phyloP scores from a whole-genome alignment of 805 yeast genomes.

The Ogataea naganishii region DNA sequence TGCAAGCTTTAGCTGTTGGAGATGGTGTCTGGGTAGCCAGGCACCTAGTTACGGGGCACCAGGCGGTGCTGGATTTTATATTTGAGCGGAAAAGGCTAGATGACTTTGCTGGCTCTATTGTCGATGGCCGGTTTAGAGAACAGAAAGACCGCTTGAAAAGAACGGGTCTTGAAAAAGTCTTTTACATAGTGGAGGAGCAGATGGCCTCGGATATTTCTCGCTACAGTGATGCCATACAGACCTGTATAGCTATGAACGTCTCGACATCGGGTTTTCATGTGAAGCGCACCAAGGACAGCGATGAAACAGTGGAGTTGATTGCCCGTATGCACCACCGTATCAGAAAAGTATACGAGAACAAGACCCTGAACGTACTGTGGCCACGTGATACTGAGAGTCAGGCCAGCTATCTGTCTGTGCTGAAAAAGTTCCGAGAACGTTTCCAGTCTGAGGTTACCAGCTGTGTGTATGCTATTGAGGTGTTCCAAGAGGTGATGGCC shows the following conservation, averaged over 20 bases:
- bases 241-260: conserved; percentile 66
- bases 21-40: conserved; percentile 88
- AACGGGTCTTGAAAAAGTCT: conserved; percentile 58
- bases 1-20: conserved; percentile 64
- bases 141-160: conserved; percentile 72
- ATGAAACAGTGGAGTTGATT: conserved; percentile 62
- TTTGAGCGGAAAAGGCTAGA: conserved; percentile 85
- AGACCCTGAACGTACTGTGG: conserved; percentile 37
- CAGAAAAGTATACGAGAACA: conserved; percentile 25
- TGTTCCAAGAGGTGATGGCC: conserved; percentile 60
- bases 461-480: conserved; percentile 38
- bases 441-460: conserved; percentile 5
- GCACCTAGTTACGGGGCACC: conserved; percentile 44
- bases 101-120: conserved; percentile 74
- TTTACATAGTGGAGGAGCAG: conserved; percentile 76
- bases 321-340: conserved; percentile 40
- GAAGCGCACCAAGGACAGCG: conserved; percentile 60
- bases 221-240: conserved; percentile 60
- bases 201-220: conserved; percentile 33
- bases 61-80: conserved; percentile 71
- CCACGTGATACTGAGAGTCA: conserved; percentile 43
- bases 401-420: conserved; percentile 34
- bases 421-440: conserved; percentile 31
- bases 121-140: conserved; percentile 83
- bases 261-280: conserved; percentile 60